phyloP scores from a whole-genome alignment of 305 asterid species.

The Solanum hybrid region DNA sequence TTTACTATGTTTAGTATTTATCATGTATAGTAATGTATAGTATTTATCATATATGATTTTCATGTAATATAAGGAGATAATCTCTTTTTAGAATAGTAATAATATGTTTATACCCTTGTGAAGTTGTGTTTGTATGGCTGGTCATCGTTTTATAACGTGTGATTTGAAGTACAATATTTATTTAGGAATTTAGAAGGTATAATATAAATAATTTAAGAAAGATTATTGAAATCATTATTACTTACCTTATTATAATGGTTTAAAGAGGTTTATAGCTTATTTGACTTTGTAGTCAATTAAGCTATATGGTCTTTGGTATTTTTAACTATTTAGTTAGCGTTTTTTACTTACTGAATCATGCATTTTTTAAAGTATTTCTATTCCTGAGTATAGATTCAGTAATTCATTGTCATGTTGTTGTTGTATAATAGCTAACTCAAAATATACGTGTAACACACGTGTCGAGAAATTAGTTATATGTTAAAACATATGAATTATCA shows the following conservation, averaged over 20 bases:
- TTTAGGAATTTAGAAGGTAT: not conserved
- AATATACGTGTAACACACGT: not conserved
- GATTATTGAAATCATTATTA: not conserved
- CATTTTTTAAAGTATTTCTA: no score
- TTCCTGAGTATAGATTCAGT: no score
- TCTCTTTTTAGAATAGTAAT: not conserved
- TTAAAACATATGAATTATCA: not conserved
- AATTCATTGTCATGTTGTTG: not conserved
- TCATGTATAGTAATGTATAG: not conserved
- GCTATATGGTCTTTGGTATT: not conserved
- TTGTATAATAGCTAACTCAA: not conserved
- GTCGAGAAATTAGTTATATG: not conserved
- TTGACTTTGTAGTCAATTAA: not conserved
- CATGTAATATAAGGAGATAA: not conserved
- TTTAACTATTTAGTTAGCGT: not conserved
- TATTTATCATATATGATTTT: no score
- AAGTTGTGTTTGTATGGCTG: not conserved
- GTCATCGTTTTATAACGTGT: not conserved
- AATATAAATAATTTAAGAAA: no score
- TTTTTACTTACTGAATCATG: not conserved
- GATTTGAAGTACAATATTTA: not conserved
- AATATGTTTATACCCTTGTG: not conserved
- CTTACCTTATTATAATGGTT: not conserved
- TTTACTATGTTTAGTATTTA: no score
- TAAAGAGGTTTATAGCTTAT: not conserved